A percentile compares a stretch with the other conserved stretches of the same genome.
phyloP scores from a whole-genome alignment of 345 rosid species.

The Stellera chamaejasme region DNA sequence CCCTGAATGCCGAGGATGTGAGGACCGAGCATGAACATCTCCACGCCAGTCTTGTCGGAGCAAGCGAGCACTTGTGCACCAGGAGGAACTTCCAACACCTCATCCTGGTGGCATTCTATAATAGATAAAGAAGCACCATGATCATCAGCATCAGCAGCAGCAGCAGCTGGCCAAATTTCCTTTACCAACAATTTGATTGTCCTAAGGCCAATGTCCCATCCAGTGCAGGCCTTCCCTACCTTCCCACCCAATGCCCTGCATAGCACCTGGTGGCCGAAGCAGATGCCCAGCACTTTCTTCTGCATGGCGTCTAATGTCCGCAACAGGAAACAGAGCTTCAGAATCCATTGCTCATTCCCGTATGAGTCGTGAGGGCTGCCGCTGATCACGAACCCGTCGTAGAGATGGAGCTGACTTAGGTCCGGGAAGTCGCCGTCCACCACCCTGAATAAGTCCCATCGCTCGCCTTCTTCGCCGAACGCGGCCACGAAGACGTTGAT shows the following conservation, averaged over 20 bases:
- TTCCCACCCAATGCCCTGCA: conserved; percentile 83
- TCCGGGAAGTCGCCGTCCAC: conserved; percentile 80
- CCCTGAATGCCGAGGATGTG: conserved; percentile 89
- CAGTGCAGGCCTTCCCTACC: conserved; percentile 58
- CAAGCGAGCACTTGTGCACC: conserved; percentile 65
- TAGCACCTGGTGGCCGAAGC: conserved; percentile 97
- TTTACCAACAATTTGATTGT: conserved; percentile 50
- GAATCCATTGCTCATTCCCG: conserved; percentile 64
- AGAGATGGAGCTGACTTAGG: conserved; percentile 42
- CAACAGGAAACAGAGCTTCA: conserved; percentile 55
- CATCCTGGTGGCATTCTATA: conserved; percentile 81
- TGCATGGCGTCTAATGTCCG: conserved; percentile 63
- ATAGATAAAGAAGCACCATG: conserved; percentile 35
- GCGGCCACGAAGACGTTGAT: conserved; percentile 63
- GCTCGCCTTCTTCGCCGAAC: conserved; percentile 74
- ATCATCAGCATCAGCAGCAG: conserved; percentile 23
- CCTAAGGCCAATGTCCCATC: conserved; percentile 72
- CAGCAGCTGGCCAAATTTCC: conserved; percentile 27
- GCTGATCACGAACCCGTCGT: conserved; percentile 74
- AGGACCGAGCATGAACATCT: conserved; percentile 51
- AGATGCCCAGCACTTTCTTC: conserved; percentile 77
- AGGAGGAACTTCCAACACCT: conserved; percentile 66
- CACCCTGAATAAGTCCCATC: conserved; percentile 70
- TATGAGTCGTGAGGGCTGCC: conserved; percentile 86
- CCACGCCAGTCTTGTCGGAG: conserved; percentile 73